A percentile compares a stretch with the other conserved stretches of the same genome.
These are phyloP conservation scores for Lecanosticta acicola DNA, from an alignment of 2,329 filamentous ascomycete species.

Conservation along the genomic window DNA sequence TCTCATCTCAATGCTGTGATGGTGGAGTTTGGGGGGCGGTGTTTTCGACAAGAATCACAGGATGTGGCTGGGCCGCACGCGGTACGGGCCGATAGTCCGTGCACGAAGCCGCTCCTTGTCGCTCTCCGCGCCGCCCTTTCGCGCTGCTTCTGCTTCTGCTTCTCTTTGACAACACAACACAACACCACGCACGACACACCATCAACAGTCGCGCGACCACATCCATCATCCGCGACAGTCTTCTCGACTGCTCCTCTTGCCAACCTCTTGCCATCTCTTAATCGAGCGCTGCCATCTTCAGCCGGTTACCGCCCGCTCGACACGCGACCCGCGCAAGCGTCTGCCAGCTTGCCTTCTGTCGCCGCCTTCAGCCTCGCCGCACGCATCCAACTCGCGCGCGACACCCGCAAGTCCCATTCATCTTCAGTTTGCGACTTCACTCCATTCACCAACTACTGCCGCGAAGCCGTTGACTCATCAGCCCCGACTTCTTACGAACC, in stretches of 20 bases:
- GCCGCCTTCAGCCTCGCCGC: constrained; percentile 7
- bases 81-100: too few relatives aligned
- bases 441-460: constrained; percentile 1
- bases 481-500: constrained; percentile 3
- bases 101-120: neutral
- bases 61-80: neutral
- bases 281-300: constrained; percentile 2
- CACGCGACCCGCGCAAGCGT: constrained; percentile 7
- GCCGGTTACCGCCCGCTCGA: neutral
- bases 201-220: constrained; percentile 5
- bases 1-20: too few relatives aligned
- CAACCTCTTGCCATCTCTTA: neutral
- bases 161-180: constrained; percentile 6
- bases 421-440: constrained; percentile 5
- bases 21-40: too few relatives aligned
- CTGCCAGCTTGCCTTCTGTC: constrained; percentile 13
- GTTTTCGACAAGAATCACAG: too few relatives aligned
- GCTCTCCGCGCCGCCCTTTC: neutral
- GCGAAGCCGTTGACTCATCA: constrained; percentile 12
- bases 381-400: constrained; percentile 6
- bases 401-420: constrained; percentile 2
- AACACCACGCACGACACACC: constrained; percentile 2
- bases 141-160: constrained; percentile 5
- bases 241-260: constrained; percentile 5
- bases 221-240: constrained; percentile 4